Conservation (phyloP, 1,284 basidiomycete genomes). For the Ceratobasidium sp. region DNA sequence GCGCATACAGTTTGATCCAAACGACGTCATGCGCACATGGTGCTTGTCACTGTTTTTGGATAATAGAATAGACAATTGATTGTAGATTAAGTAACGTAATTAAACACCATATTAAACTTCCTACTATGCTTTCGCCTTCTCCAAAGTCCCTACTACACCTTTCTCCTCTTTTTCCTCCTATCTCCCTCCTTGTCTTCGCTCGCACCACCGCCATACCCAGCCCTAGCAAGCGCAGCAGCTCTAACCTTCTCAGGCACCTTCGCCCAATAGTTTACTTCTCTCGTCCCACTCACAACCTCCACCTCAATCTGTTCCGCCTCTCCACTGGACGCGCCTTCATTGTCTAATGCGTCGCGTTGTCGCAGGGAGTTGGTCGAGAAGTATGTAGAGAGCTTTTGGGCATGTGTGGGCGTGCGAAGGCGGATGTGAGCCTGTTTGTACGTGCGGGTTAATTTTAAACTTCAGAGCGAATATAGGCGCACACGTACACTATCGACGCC, state of each 20-base stretch:
- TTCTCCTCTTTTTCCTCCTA: conserved; percentile 38
- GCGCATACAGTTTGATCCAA: too few relatives aligned
- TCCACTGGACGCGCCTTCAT: conserved; percentile 51
- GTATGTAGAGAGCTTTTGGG: conserved; percentile 59
- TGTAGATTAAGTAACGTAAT: too few relatives aligned
- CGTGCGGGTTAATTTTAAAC: conserved; percentile 3
- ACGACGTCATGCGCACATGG: too few relatives aligned
- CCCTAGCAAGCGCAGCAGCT: conserved; percentile 65
- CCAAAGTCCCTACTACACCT: conserved; percentile 21
- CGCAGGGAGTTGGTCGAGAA: conserved; percentile 56
- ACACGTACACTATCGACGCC: conserved; percentile 73
- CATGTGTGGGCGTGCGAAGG: conserved; percentile 63
- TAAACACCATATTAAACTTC: too few relatives aligned
- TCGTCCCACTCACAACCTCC: conserved; percentile 68
- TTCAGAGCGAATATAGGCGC: neutral
- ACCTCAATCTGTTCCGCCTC: conserved; percentile 54
- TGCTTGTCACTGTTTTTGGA: too few relatives aligned
- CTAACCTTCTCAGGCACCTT: conserved; percentile 77
- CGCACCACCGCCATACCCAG: neutral
- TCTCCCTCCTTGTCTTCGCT: neutral
- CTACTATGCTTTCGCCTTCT: too few relatives aligned
- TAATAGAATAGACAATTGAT: too few relatives aligned
- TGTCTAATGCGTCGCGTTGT: conserved; percentile 65
- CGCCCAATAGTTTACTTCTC: conserved; percentile 79
- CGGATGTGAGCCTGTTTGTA: conserved; percentile 74